Percentiles rank a stretch among this genome's conserved stretches.
phyloP scores from a whole-genome alignment of 1,139 yeast species.

The Scheffersomyces titani region DNA sequence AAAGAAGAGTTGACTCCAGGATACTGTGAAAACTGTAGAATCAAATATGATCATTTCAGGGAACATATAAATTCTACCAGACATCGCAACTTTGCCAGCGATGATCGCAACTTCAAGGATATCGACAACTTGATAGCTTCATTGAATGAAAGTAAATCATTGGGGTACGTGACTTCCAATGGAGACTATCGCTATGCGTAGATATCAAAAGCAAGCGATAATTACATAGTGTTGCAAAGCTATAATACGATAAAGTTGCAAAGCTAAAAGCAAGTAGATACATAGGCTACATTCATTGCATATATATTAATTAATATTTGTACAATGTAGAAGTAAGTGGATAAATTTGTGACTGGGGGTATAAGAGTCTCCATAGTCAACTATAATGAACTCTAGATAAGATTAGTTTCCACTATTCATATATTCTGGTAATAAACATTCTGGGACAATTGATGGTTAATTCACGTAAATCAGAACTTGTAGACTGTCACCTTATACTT shows the following conservation, averaged over 20 bases:
- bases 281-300: neutral
- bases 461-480: neutral
- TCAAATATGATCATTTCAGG: slow-evolving; percentile 77
- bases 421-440: no score
- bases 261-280: neutral
- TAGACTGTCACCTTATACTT: no score
- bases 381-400: no score
- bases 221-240: neutral
- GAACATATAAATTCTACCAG: slow-evolving; percentile 71
- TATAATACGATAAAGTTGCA: neutral
- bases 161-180: slow-evolving; percentile 46
- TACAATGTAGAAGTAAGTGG: neutral
- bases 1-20: slow-evolving; percentile 53
- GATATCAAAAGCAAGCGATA: neutral
- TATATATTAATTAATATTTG: no score
- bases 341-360: neutral
- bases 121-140: slow-evolving; percentile 68
- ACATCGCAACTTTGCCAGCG: slow-evolving; percentile 80
- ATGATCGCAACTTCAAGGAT: slow-evolving; percentile 69
- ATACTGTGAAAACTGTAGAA: slow-evolving; percentile 93
- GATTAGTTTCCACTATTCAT: no score
- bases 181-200: slow-evolving; percentile 38
- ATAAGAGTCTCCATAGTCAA: neutral
- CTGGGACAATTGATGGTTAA: no score
- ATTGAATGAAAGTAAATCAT: slow-evolving; percentile 44